A percentile compares a stretch with the other conserved stretches of the same genome.
Evolutionary conservation across 192 early-diverging fungal genomes (phyloP).

Genomic region (Thamnidium elegans): DNA sequence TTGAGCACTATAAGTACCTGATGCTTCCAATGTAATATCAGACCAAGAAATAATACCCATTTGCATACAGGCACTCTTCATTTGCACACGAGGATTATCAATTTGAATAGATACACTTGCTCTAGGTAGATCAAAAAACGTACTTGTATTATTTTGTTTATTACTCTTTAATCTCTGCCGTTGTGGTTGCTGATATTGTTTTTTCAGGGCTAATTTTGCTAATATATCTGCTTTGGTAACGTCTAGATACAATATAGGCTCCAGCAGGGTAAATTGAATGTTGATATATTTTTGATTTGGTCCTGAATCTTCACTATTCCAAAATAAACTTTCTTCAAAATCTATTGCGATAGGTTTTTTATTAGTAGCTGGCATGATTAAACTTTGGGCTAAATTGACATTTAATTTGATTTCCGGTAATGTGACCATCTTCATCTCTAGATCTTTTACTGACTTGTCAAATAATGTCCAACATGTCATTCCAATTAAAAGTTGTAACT

Average conservation of each 20-base stretch:
- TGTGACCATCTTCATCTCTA: background rate
- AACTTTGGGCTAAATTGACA: background rate
- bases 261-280: background rate
- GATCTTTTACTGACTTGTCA: background rate
- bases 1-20: background rate
- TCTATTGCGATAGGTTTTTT: background rate
- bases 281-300: conserved; percentile 5
- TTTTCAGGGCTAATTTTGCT: too few relatives aligned
- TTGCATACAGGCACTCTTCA: background rate
- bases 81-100: background rate
- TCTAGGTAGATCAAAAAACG: background rate
- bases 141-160: too few relatives aligned
- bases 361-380: background rate
- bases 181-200: too few relatives aligned
- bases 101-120: background rate
- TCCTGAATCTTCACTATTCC: background rate
- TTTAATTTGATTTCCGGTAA: background rate
- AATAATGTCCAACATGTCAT: background rate
- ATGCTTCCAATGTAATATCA: background rate
- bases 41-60: background rate
- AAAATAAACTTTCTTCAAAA: background rate
- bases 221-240: too few relatives aligned
- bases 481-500: background rate
- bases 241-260: background rate
- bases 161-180: too few relatives aligned